A percentile compares a stretch with the other conserved stretches of the same genome.
Conservation (phyloP, 2,329 filamentous ascomycete species). For the Ophiostoma sp. region DNA sequence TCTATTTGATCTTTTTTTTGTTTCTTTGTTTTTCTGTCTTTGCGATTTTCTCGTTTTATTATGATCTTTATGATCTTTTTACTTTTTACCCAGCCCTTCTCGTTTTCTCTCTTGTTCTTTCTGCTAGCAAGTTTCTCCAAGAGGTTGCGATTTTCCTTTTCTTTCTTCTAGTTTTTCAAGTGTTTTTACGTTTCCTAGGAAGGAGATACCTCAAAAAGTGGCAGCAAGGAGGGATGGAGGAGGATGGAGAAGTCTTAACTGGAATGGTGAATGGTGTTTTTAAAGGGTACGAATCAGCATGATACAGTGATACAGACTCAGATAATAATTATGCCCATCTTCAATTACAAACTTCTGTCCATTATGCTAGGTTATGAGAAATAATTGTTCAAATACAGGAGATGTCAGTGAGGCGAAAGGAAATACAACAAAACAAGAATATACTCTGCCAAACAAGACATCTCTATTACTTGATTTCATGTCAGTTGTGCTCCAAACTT, state of each 20-base stretch:
- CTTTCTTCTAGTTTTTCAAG: background rate
- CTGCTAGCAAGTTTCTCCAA: background rate
- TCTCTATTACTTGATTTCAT: no score
- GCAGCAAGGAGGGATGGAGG: background rate
- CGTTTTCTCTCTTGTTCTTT: background rate
- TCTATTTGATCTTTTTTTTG: slow-evolving; percentile 4
- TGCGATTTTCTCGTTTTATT: background rate
- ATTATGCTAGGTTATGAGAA: background rate
- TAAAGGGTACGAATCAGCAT: background rate
- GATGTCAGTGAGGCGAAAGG: no score
- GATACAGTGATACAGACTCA: background rate
- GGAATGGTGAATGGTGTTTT: slow-evolving; percentile 2
- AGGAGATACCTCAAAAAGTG: background rate
- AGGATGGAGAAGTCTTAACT: background rate
- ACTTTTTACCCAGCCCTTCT: background rate
- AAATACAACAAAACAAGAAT: no score
- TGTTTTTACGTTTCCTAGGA: background rate
- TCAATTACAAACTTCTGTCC: background rate
- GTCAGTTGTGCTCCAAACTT: no score
- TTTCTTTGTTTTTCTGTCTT: background rate
- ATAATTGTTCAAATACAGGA: no score
- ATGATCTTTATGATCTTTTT: background rate
- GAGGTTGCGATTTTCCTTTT: background rate
- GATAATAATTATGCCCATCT: background rate
- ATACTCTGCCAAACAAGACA: no score